phyloP scores from a whole-genome alignment of 176 grass and related monocot genomes.

The Rhynchospora pubera region DNA sequence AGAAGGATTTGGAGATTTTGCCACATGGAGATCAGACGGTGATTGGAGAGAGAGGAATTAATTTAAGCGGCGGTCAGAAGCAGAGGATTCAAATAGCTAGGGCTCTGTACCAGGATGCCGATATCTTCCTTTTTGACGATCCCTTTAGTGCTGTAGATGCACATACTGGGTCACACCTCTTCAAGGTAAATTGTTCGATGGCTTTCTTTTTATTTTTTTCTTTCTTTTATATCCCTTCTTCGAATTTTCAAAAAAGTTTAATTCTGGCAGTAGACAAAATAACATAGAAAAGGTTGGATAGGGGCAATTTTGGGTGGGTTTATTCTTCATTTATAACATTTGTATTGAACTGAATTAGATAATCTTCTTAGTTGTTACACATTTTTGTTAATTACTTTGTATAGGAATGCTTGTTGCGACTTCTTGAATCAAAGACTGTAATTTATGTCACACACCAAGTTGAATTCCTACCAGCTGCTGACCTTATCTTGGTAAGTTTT shows the following conservation, averaged over 20 bases:
- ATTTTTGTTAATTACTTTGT: not conserved
- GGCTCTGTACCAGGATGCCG: slow-evolving; percentile 62
- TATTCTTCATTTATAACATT: slow-evolving; percentile 22
- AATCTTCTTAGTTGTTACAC: not conserved
- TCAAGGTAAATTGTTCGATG: slow-evolving; percentile 38
- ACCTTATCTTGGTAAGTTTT: slow-evolving; percentile 78
- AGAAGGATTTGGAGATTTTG: slow-evolving; percentile 46
- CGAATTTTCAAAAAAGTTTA: not conserved
- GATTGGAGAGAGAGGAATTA: slow-evolving; percentile 76
- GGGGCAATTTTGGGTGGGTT: slow-evolving; percentile 33
- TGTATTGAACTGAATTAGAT: slow-evolving; percentile 25
- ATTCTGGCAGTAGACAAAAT: not conserved
- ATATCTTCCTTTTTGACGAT: slow-evolving; percentile 75
- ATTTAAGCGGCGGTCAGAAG: slow-evolving; percentile 69
- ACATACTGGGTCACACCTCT: slow-evolving; percentile 52
- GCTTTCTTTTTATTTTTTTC: not conserved
- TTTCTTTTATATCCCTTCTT: not conserved
- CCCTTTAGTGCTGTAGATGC: slow-evolving; percentile 71
- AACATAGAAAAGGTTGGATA: slow-evolving; percentile 30
- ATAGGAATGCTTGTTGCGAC: slow-evolving; percentile 55
- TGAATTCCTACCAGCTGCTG: slow-evolving; percentile 76
- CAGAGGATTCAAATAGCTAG: slow-evolving; percentile 60
- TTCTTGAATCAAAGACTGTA: slow-evolving; percentile 60
- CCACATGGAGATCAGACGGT: slow-evolving; percentile 54
- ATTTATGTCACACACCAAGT: slow-evolving; percentile 94